phyloP scores from a whole-genome alignment of 169 alveolate species.

The Babesia gibsoni region DNA sequence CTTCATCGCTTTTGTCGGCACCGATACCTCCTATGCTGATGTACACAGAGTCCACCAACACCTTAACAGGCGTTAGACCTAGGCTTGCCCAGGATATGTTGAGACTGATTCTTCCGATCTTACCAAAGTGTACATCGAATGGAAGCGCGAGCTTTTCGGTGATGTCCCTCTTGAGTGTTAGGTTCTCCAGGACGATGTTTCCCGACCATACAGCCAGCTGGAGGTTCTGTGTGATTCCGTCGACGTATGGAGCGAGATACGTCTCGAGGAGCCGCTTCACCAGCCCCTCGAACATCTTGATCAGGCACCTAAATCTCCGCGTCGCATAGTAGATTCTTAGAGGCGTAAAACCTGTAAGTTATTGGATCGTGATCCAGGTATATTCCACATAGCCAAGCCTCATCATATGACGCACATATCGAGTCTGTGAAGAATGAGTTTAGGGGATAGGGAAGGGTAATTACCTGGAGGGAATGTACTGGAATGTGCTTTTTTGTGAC shows the following conservation, averaged over 20 bases:
- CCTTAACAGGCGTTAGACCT: constrained; percentile 77
- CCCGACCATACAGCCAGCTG: constrained; percentile 87
- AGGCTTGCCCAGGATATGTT: constrained; percentile 82
- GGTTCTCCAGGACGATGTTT: constrained; percentile 74
- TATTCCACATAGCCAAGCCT: too few relatives aligned
- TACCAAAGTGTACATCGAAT: constrained; percentile 71
- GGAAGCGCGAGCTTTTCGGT: constrained; percentile 73
- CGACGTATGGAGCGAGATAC: constrained; percentile 84
- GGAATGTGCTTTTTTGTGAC: too few relatives aligned
- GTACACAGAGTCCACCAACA: constrained; percentile 74
- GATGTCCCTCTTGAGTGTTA: constrained; percentile 78
- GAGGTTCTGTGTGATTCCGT: constrained; percentile 79
- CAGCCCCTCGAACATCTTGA: constrained; percentile 78
- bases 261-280: constrained; percentile 80
- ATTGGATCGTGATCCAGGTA: too few relatives aligned
- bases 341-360: too few relatives aligned
- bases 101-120: constrained; percentile 74
- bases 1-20: constrained; percentile 69
- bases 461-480: too few relatives aligned
- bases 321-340: background rate
- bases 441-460: too few relatives aligned
- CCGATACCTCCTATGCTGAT: constrained; percentile 70
- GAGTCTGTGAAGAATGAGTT: too few relatives aligned
- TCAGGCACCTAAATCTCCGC: background rate
- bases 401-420: too few relatives aligned